Base-by-base conservation (phyloP, 2,329 filamentous ascomycete genomes). In the Emmonsiellopsis sp. region DNA sequence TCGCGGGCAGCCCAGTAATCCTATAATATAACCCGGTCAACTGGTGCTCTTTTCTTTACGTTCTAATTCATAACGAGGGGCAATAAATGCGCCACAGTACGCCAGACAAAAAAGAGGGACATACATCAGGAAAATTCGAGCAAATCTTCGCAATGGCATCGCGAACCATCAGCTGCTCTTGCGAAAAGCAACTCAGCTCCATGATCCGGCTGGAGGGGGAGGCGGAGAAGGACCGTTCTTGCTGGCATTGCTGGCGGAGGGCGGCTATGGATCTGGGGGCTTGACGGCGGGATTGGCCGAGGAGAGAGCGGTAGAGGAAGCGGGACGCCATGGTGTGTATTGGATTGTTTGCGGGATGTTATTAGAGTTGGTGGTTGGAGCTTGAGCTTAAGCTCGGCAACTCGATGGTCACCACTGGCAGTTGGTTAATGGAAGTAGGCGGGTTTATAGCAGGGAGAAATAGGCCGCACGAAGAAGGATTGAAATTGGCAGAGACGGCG, bases 1-100 rank as follows among this genome's bases (percentile, higher is more conserved):
- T 93, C 88, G 58, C 76, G 84, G 51, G 86, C 79, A 60, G 83
- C 83, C 87, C 87, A 92, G 70, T 91, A 92, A 9, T 81, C 78
- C 58, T 70, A 55, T 7, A 38, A 30, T 26, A 7, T n/a, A n/a
- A 46, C 46, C 44, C 34, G 1, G 50, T 52, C 31, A 45, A n/a
- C 9, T 45, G n/a, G 20, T 26, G 20, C 20, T 26, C 20, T 26
- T 26, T 26, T 26, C 3, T 26, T 26, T 26, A 26, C 20, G 3
- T 26, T 40, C 10, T 5, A 15, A 15, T 6, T 32, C 20, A 38
- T 38, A n/a, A n/a, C 1, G 26, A 13, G 31, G 10, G 30, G 15
- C 32, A 5, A 8, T 47, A 15, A 44, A 7, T 15, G 37, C 16
- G 11, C 8, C 31, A 51, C 10, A 42, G 30, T n/a, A 42, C 11